A percentile compares a stretch with the other conserved stretches of the same genome.
Conservation (phyloP, 2,329 filamentous ascomycete genomes). For the Penicillium sp. region DNA sequence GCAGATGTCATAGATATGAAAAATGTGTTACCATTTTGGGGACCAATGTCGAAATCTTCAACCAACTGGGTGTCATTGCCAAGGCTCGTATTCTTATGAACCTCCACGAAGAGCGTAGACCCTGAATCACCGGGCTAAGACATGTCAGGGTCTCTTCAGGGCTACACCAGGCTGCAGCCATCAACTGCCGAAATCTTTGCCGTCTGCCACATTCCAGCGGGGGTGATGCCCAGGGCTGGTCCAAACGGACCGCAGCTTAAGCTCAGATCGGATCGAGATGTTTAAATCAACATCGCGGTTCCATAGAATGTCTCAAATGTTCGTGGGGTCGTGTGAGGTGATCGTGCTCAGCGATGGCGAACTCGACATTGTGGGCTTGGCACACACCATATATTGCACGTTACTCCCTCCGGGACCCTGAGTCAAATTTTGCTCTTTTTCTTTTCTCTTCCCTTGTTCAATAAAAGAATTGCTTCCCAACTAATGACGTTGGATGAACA, state of each 20-base stretch:
- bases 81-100: constrained; percentile 17
- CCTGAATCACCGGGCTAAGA: background rate
- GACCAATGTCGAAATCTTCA: constrained; percentile 18
- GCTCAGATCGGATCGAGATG: constrained; percentile 20
- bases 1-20: background rate
- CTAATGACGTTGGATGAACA: background rate
- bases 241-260: constrained; percentile 14
- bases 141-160: background rate
- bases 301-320: constrained; percentile 13
- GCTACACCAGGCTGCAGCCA: background rate
- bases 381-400: constrained; percentile 24
- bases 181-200: constrained; percentile 33
- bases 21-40: constrained; percentile 15
- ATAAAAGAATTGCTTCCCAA: background rate
- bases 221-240: constrained; percentile 3
- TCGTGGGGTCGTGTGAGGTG: constrained; percentile 30
- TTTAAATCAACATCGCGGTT: constrained; percentile 20
- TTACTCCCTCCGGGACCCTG: constrained; percentile 1
- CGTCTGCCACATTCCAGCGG: constrained; percentile 18
- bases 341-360: constrained; percentile 33
- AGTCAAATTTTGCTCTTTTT: background rate
- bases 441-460: background rate
- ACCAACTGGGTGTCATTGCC: constrained; percentile 9
- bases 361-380: constrained; percentile 20
- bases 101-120: background rate